Conservation (phyloP, 2,329 filamentous ascomycete species). For the Shiraia sp. region DNA sequence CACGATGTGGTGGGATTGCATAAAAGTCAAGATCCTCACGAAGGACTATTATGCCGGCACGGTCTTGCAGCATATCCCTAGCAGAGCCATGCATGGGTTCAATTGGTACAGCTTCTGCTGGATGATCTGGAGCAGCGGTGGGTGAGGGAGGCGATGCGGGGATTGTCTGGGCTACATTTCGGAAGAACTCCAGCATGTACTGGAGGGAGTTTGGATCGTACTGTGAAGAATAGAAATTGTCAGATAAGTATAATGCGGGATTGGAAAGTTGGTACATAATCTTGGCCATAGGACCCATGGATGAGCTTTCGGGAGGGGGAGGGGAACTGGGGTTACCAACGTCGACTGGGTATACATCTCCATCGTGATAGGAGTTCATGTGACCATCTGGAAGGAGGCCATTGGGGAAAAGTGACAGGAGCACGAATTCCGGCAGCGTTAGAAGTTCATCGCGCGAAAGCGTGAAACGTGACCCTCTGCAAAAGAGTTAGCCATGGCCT, state of each 20-base stretch:
- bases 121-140: conserved; percentile 47
- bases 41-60: conserved; percentile 95
- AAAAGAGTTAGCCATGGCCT: conserved; percentile 15
- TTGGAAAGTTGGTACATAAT: conserved; percentile 50
- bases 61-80: conserved; percentile 78
- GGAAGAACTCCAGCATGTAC: conserved; percentile 99
- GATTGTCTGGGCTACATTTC: conserved; percentile 94
- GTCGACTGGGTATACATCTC: conserved; percentile 95
- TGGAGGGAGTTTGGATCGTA: conserved; percentile 95
- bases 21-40: conserved; percentile 98
- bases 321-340: conserved; percentile 63
- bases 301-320: conserved; percentile 36
- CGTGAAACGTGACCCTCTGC: conserved; percentile 88
- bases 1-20: conserved; percentile 81
- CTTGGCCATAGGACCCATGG: conserved; percentile 41
- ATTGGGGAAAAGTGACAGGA: conserved; percentile 97
- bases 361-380: conserved; percentile 89
- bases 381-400: conserved; percentile 97
- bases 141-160: conserved; percentile 72
- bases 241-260: conserved; percentile 58
- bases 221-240: conserved; percentile 64
- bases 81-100: conserved; percentile 73
- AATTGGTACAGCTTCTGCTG: conserved; percentile 63
- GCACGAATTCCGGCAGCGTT: conserved; percentile 94
- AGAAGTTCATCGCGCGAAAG: conserved; percentile 93